A percentile compares a stretch with the other conserved stretches of the same genome.
These are phyloP conservation scores for Nitzschia sp. DNA, from an alignment of 108 stramenopile species.

Conservation along the genomic window DNA sequence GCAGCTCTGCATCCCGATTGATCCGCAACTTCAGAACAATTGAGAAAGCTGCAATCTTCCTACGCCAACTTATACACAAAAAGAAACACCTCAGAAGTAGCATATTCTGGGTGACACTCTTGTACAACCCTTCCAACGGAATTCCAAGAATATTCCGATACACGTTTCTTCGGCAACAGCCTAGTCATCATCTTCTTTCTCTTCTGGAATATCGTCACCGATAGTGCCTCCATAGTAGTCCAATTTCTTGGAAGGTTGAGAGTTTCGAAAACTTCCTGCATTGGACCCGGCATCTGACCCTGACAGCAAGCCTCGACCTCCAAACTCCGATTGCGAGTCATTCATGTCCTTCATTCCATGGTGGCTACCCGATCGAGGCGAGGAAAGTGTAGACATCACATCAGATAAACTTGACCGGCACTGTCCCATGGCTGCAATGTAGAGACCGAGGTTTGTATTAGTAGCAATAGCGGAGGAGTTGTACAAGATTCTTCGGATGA, in stretches of 20 bases:
- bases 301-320: not conserved
- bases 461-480: too few species aligned
- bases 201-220: conserved; percentile 16
- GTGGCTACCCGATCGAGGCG: not conserved
- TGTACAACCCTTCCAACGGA: too few species aligned
- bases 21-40: too few species aligned
- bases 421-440: conserved; percentile 1
- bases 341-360: not conserved
- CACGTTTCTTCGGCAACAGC: not conserved
- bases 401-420: conserved; percentile 10
- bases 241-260: not conserved
- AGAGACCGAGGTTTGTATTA: too few species aligned
- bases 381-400: conserved; percentile 1
- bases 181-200: conserved; percentile 8
- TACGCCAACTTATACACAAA: too few species aligned
- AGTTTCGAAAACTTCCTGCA: conserved; percentile 1
- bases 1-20: too few species aligned
- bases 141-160: too few species aligned
- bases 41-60: too few species aligned
- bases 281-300: not conserved
- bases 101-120: too few species aligned
- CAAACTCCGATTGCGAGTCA: conserved; percentile 13
- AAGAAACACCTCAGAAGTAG: too few species aligned
- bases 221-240: conserved; percentile 18
- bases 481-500: too few species aligned